Base-by-base conservation (phyloP, 2,329 filamentous ascomycete genomes). In the Diplodia mutila region DNA sequence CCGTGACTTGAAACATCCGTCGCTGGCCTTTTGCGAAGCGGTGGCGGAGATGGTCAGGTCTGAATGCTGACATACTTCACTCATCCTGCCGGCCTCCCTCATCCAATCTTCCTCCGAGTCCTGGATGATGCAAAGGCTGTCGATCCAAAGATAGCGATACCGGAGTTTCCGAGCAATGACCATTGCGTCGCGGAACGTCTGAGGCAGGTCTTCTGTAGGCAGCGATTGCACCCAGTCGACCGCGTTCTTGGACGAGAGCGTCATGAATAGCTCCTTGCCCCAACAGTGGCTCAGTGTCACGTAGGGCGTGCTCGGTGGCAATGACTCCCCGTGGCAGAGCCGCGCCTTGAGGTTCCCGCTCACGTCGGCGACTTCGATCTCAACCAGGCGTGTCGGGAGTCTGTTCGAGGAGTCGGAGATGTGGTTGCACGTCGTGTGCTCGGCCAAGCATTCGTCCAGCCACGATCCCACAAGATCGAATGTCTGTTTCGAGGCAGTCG, bases 91-190 rank as follows among this genome's bases (percentile, higher is more conserved):
- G 11, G 66, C 32, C 21, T 68, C 48, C 8, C 49, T 42, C 27
- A 46, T 42, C 57, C 66, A 65, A 21, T 71, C 67, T 8, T 63
- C 64, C 12, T 53, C 32, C 11, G 69, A 55, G 18, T 69, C 57
- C 39, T 71, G 69, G 23, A 70, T 25, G 53, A 71, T 71, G 46
- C 69, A 71, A 3, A 71, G 68, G 21, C 69, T 48, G 21, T 71
- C 69, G 2, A 71, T 69, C 69, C 69, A 71, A 21, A 71, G 46
- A 29, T 69, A 70, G 29, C 29, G 34, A 14, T 61, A 34, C 14
- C 57, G 49, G 21, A 70, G 54, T 5, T 14, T 21, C 1, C 46
- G 51, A 9, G 63, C 57, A n/a, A 67, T 51, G 7, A 39, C 21
- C 21, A 71, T 68, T 6, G 69, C 67, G 14, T 71, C 65, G n/a